A percentile compares a stretch with the other conserved stretches of the same genome.
phyloP scores from a whole-genome alignment of 2,329 filamentous ascomycete species.

The Paecilomyces dactylethromorphus region DNA sequence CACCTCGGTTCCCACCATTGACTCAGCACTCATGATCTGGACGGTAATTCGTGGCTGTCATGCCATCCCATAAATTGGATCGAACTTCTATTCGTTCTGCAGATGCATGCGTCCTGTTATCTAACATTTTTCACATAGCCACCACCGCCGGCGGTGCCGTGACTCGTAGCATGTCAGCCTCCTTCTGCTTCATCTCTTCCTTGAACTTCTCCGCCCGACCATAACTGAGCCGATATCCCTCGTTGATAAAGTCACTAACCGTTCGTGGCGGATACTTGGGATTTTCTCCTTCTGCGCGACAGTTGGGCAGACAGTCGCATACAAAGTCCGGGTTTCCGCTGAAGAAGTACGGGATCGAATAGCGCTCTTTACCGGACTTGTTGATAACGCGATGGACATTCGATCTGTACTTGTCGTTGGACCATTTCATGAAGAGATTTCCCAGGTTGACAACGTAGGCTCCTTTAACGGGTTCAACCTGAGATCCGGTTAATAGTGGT shows the following conservation, averaged over 20 bases:
- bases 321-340: constrained; percentile 18
- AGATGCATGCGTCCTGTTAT: background rate
- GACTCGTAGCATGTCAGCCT: background rate
- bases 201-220: constrained; percentile 37
- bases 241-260: constrained; percentile 34
- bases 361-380: constrained; percentile 21
- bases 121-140: background rate
- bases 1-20: background rate
- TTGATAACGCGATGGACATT: constrained; percentile 31
- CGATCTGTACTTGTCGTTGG: constrained; percentile 25
- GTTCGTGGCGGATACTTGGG: background rate
- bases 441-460: constrained; percentile 39
- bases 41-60: background rate
- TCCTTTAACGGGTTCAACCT: constrained; percentile 13
- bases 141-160: background rate
- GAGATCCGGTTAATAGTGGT: background rate
- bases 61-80: background rate
- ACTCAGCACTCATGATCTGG: background rate
- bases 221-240: constrained; percentile 38
- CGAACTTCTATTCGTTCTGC: background rate
- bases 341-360: constrained; percentile 30
- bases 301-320: background rate
- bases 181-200: constrained; percentile 22
- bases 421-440: constrained; percentile 27
- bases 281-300: background rate